These are phyloP conservation scores for Elymus sibiricus DNA, from an alignment of 176 grass and related monocot species.

Conservation along the genomic window DNA sequence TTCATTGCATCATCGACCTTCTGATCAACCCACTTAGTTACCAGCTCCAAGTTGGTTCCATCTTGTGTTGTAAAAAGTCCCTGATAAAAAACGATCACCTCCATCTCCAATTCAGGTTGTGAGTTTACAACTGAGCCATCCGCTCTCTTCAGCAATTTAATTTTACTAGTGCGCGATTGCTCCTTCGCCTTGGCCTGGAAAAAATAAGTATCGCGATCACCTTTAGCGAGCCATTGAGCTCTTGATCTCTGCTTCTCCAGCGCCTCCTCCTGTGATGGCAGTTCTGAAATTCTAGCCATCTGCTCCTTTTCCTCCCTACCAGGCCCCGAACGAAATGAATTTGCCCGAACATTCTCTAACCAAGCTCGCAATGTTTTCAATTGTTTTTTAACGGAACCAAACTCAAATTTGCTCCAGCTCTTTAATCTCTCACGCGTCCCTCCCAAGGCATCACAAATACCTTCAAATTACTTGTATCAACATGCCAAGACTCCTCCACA, in stretches of 20 bases:
- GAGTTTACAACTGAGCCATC: background rate
- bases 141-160: background rate
- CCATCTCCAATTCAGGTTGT: background rate
- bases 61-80: too few relatives aligned
- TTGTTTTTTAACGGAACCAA: background rate
- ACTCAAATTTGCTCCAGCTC: background rate
- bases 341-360: background rate
- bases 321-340: background rate
- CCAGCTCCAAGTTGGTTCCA: background rate
- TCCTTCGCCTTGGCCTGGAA: background rate
- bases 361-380: background rate
- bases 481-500: background rate
- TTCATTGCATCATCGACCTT: background rate
- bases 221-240: background rate
- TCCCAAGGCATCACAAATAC: background rate
- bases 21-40: background rate
- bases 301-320: background rate
- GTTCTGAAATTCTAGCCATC: background rate
- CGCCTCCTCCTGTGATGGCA: background rate
- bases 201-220: background rate
- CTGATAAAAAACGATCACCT: background rate
- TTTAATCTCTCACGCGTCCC: background rate
- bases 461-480: background rate
- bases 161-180: background rate
- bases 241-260: background rate